These are phyloP conservation scores for Penicillium sp. DNA, from an alignment of 2,329 filamentous ascomycete genomes.

Conservation along the genomic window DNA sequence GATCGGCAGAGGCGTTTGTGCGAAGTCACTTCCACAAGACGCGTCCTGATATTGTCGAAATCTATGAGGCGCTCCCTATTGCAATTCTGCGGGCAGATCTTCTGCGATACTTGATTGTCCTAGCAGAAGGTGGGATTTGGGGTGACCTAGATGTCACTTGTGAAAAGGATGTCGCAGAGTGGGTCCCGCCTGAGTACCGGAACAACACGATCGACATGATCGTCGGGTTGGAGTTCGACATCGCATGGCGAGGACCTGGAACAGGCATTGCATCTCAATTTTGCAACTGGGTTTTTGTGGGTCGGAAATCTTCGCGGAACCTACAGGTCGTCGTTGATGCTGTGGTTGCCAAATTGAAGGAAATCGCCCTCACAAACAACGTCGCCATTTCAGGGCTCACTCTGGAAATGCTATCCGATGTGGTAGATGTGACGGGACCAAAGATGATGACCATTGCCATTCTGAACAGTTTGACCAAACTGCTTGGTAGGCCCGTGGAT, in stretches of 20 bases:
- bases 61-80: slow-evolving; percentile 35
- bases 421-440: slow-evolving; percentile 30
- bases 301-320: not conserved
- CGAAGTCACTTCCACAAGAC: slow-evolving; percentile 28
- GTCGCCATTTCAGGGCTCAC: slow-evolving; percentile 18
- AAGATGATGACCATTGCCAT: slow-evolving; percentile 30
- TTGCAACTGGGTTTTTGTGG: not conserved
- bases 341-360: slow-evolving; percentile 8
- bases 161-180: slow-evolving; percentile 35
- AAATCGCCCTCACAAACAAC: slow-evolving; percentile 17
- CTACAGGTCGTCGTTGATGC: not conserved
- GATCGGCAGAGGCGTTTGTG: slow-evolving; percentile 34
- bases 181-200: slow-evolving; percentile 38
- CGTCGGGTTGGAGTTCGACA: slow-evolving; percentile 44
- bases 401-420: slow-evolving; percentile 29
- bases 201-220: slow-evolving; percentile 31
- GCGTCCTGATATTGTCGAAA: slow-evolving; percentile 41
- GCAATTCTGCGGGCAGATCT: slow-evolving; percentile 46
- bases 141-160: slow-evolving; percentile 43
- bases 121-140: slow-evolving; percentile 45
- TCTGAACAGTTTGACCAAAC: slow-evolving; percentile 17
- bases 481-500: slow-evolving; percentile 19
- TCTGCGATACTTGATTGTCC: slow-evolving; percentile 46
- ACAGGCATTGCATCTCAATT: slow-evolving; percentile 22
- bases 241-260: slow-evolving; percentile 10